Conservation (phyloP, 148 eudicot genomes). For the Vaccinium darrowii region DNA sequence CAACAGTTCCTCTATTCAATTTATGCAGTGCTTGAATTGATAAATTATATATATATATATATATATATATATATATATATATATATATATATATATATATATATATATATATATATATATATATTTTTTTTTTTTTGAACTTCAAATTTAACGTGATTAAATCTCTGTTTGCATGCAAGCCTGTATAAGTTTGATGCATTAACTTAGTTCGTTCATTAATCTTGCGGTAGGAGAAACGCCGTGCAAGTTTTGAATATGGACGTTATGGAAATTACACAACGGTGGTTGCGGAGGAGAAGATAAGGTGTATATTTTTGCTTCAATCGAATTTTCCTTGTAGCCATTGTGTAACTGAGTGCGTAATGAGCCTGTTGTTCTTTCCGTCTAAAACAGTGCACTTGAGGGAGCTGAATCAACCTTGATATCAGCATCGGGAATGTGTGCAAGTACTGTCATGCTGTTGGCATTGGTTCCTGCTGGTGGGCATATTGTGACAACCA, state of each 20-base stretch:
- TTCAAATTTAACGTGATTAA: neutral
- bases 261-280: constrained; percentile 87
- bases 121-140: neutral
- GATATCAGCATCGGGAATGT: constrained; percentile 87
- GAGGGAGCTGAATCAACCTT: constrained; percentile 93
- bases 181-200: neutral
- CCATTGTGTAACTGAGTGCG: neutral
- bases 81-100: too few relatives aligned
- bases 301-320: constrained; percentile 47
- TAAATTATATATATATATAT: neutral
- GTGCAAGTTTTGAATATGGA: constrained; percentile 77
- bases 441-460: constrained; percentile 76
- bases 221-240: constrained; percentile 59
- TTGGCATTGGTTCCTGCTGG: constrained; percentile 88
- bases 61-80: too few relatives aligned
- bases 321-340: neutral
- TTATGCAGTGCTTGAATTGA: neutral
- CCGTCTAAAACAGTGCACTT: constrained; percentile 56
- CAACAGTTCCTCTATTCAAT: neutral
- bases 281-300: constrained; percentile 65
- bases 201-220: neutral
- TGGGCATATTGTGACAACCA: constrained; percentile 85
- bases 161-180: neutral
- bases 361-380: neutral
- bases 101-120: too few relatives aligned